Evolutionary conservation across 2,329 filamentous ascomycete genomes (phyloP), one percentile per base, ranked within the genome.

Genomic region (Didymella sp.): DNA sequence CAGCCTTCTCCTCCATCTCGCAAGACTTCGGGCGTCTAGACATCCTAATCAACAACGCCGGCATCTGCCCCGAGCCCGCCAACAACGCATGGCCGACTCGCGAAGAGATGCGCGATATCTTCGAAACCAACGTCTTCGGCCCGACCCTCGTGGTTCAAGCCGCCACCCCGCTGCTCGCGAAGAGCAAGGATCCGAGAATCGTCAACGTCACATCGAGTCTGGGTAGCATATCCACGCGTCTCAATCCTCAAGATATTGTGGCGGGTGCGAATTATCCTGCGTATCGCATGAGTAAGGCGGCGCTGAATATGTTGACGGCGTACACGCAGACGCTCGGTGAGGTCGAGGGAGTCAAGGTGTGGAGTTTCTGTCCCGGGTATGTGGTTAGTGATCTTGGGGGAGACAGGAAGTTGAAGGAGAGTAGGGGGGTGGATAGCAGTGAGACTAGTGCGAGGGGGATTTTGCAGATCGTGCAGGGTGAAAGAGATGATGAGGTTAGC

Each of bases 1-100:
- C 70, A 0, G 71, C 75, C 6, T 66, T 68, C 28, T 69, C 73
- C 48, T 67, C 65, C 19, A 59, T 77, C 21, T 63, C 61, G 54
- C 27, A 63, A 4, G 61, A 67, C 6, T 71, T 62, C 31, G 63
- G 61, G 28, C 63, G 57, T 22, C 83, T 96, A 68, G 90, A 96
- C 78, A 89, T 96, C 56, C 79, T 96, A 30, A 78, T 96, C 79
- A 96, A 96, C 83, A 96, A 96, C 74, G 92, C 92, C 28, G 92
- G 90, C 17, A 76, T 84, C 7, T 76, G 78, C 17, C 41, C 50
- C 2, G 56, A 67, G 19, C 19, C 24, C 1, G 28, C 28, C 1
- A 19, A 24, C 25, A 3, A 4, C 6, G 6, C 17, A 62, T 44
- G 41, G 41, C 31, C 49, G 1, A 30, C 28, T 7, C 22, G 50